These are phyloP conservation scores for Leptodontidium sp. DNA, from an alignment of 2,329 filamentous ascomycete genomes.

Conservation along the genomic window DNA sequence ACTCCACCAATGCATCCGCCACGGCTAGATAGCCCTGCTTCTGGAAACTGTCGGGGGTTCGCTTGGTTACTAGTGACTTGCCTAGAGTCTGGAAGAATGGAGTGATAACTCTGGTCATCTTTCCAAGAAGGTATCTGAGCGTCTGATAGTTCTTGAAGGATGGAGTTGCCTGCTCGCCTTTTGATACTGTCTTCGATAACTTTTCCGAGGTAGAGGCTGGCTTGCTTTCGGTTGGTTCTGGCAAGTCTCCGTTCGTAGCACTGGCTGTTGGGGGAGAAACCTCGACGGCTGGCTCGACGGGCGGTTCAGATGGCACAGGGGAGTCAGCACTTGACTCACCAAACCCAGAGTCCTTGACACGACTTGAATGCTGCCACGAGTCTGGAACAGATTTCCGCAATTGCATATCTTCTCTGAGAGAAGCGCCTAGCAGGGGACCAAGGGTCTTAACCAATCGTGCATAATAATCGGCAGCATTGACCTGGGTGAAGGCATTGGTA, in stretches of 20 bases:
- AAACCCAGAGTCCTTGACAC: constrained; percentile 39
- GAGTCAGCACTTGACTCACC: constrained; percentile 32
- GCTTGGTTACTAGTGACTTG: constrained; percentile 79
- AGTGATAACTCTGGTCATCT: constrained; percentile 81
- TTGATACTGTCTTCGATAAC: constrained; percentile 51
- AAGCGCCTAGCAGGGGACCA: constrained; percentile 79
- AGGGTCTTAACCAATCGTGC: constrained; percentile 75
- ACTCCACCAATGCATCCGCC: constrained; percentile 73
- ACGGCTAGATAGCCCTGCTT: constrained; percentile 62
- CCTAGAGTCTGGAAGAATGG: constrained; percentile 88
- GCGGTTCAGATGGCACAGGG: constrained; percentile 29
- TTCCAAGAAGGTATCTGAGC: constrained; percentile 78
- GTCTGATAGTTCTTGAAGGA: constrained; percentile 79
- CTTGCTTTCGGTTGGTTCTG: neutral
- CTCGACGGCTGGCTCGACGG: constrained; percentile 20
- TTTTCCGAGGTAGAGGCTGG: constrained; percentile 9
- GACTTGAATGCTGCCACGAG: constrained; percentile 58
- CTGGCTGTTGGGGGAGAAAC: neutral
- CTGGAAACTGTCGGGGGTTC: constrained; percentile 71
- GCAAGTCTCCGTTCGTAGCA: constrained; percentile 17
- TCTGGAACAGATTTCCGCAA: constrained; percentile 78
- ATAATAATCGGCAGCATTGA: constrained; percentile 89
- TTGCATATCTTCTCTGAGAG: constrained; percentile 84
- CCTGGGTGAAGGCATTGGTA: constrained; percentile 71
- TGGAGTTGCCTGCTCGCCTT: constrained; percentile 52